phyloP scores from a whole-genome alignment of 208 protist species.

The Leishmania tarentolae region DNA sequence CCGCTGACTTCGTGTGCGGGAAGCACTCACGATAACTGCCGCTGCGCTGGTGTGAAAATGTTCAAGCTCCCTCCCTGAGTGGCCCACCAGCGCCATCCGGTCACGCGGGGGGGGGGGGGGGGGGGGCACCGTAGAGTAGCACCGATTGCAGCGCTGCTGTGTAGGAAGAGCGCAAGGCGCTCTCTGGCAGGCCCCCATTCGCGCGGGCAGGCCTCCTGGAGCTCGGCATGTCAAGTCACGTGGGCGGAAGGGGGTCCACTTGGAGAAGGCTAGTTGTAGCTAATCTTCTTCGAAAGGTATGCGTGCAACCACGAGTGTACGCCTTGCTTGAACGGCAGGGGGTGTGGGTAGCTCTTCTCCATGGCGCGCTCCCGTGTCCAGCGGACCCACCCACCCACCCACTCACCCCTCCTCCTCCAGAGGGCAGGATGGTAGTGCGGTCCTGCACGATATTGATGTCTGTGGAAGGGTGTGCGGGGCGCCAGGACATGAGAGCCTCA shows the following conservation, averaged over 20 bases:
- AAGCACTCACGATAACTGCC: not conserved
- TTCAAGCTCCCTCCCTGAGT: not conserved
- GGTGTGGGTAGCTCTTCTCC: too few relatives aligned
- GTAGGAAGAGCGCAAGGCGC: not conserved
- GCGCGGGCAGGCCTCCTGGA: not conserved
- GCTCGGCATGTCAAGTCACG: not conserved
- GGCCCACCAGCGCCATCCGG: too few relatives aligned
- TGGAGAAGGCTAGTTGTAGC: not conserved
- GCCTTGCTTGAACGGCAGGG: too few relatives aligned
- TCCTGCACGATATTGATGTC: too few relatives aligned
- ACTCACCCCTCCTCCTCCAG: too few relatives aligned
- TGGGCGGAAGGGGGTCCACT: not conserved
- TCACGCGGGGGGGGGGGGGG: too few relatives aligned
- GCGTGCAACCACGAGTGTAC: too few relatives aligned
- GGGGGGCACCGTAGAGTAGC: too few relatives aligned
- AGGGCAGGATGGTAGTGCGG: not conserved
- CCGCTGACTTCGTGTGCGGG: not conserved
- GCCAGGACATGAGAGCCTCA: not conserved
- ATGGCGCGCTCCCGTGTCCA: not conserved
- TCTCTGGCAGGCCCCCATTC: not conserved
- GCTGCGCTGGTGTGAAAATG: not conserved
- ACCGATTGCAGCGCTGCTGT: not conserved
- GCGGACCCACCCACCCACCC: too few relatives aligned
- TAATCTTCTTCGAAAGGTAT: too few relatives aligned
- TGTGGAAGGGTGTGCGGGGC: not conserved